Percentiles rank a stretch among this genome's conserved stretches.
phyloP scores from a whole-genome alignment of 495 filamentous ascomycete species.

The Apiosordaria backusii region DNA sequence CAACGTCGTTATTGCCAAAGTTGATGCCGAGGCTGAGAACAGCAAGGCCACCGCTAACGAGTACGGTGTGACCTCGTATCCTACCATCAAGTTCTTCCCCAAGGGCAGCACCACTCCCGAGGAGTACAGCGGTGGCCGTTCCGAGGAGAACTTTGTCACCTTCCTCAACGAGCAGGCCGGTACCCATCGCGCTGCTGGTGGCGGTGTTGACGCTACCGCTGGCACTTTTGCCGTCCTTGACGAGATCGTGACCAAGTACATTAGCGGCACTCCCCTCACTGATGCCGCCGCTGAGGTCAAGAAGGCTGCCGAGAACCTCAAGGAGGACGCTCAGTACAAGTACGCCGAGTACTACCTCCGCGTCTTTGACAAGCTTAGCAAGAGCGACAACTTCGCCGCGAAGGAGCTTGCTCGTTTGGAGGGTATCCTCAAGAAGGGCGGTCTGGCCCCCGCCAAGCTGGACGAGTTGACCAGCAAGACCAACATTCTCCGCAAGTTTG shows the following conservation, averaged over 20 bases:
- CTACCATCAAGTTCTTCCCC: conserved; percentile 98
- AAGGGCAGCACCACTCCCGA: conserved; percentile 73
- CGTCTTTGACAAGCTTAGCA: conserved; percentile 76
- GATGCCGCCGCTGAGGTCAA: conserved; percentile 62
- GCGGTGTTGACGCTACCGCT: conserved; percentile 71
- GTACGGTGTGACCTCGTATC: conserved; percentile 80
- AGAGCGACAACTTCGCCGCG: conserved; percentile 70
- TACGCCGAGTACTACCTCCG: conserved; percentile 93
- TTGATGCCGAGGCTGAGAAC: conserved; percentile 86
- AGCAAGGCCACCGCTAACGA: conserved; percentile 71
- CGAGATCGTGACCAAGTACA: conserved; percentile 63
- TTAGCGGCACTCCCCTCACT: conserved; percentile 52
- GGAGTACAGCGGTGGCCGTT: conserved; percentile 72
- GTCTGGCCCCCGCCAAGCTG: conserved; percentile 76
- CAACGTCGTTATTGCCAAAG: conserved; percentile 82
- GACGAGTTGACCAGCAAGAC: conserved; percentile 84
- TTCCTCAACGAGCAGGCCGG: conserved; percentile 90
- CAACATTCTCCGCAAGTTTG: conserved; percentile 84
- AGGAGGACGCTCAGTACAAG: conserved; percentile 58
- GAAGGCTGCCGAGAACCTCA: conserved; percentile 62
- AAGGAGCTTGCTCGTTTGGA: conserved; percentile 84
- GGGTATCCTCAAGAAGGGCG: conserved; percentile 79
- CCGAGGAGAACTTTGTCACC: conserved; percentile 68
- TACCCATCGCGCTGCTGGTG: conserved; percentile 79
- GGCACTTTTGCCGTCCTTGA: conserved; percentile 81